phyloP scores from a whole-genome alignment of 495 filamentous ascomycete species.

The Pyrenula aspistea region DNA sequence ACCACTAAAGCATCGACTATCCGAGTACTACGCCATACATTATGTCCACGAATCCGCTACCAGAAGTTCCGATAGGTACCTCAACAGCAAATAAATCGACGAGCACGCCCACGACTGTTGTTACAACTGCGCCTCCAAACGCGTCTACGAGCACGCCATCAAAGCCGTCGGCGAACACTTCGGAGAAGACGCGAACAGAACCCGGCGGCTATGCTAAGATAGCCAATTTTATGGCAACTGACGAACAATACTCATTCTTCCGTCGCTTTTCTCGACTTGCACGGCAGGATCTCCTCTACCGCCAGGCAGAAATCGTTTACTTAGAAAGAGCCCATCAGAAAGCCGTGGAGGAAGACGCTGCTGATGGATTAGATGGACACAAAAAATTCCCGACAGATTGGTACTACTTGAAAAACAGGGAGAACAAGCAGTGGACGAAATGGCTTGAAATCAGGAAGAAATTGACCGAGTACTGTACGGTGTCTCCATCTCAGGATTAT shows the following conservation, averaged over 20 bases:
- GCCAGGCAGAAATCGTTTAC: constrained; percentile 18
- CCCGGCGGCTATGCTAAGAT: constrained; percentile 9
- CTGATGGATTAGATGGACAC: not conserved
- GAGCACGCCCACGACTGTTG: no score
- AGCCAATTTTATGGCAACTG: constrained; percentile 6
- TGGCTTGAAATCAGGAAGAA: not conserved
- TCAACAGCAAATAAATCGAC: no score
- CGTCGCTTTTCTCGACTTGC: constrained; percentile 18
- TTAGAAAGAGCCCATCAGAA: constrained; percentile 14
- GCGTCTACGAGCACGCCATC: no score
- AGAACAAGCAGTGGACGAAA: not conserved
- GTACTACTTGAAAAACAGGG: not conserved
- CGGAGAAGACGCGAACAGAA: no score
- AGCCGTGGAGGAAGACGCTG: constrained; percentile 9
- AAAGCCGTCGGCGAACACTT: no score
- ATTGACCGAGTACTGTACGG: not conserved
- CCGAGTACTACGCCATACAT: no score
- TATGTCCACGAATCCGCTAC: no score
- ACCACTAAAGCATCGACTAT: no score
- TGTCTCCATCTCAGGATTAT: no score
- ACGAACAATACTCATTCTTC: constrained; percentile 12
- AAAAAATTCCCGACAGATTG: not conserved
- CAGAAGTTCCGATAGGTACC: no score
- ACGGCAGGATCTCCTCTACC: constrained; percentile 20
- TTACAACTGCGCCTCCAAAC: no score